These are phyloP conservation scores for Euphorbia tirucalli DNA, from an alignment of 345 rosid species.

Conservation along the genomic window DNA sequence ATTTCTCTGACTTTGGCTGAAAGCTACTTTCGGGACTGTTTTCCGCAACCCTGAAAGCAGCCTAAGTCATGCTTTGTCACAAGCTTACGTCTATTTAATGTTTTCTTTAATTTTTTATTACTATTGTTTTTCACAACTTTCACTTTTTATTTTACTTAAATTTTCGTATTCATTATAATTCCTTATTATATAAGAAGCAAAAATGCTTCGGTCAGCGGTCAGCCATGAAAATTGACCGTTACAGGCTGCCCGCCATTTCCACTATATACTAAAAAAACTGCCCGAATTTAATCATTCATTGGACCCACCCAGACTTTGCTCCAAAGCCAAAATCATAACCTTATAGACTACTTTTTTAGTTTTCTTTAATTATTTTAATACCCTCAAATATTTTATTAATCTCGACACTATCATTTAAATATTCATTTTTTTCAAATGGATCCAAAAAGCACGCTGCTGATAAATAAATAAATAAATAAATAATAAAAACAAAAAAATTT, in stretches of 20 bases:
- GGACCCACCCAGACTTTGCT: slow-evolving; percentile 57
- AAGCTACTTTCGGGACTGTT: no score
- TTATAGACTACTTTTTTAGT: slow-evolving; percentile 29
- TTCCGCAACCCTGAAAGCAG: no score
- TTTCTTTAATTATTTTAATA: neutral
- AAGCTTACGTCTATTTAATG: slow-evolving; percentile 26
- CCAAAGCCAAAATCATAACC: slow-evolving; percentile 62
- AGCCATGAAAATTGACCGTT: slow-evolving; percentile 22
- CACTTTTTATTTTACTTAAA: slow-evolving; percentile 3
- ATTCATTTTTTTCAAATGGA: slow-evolving; percentile 17
- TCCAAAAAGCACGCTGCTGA: slow-evolving; percentile 41
- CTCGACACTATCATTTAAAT: slow-evolving; percentile 1
- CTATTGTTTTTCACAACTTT: slow-evolving; percentile 15
- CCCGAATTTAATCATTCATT: slow-evolving; percentile 49
- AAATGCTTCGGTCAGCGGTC: slow-evolving; percentile 40
- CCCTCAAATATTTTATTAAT: slow-evolving; percentile 9
- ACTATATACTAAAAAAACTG: slow-evolving; percentile 28
- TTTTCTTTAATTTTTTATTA: neutral
- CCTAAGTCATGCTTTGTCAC: slow-evolving; percentile 52
- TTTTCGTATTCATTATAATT: neutral
- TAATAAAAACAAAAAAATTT: no score
- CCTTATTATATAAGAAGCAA: neutral
- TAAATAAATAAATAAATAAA: neutral
- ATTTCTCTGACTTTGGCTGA: no score
- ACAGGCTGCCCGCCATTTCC: slow-evolving; percentile 41